Base-by-base conservation (phyloP, 257 asterid species). In the Nicotiana benthamiana region DNA sequence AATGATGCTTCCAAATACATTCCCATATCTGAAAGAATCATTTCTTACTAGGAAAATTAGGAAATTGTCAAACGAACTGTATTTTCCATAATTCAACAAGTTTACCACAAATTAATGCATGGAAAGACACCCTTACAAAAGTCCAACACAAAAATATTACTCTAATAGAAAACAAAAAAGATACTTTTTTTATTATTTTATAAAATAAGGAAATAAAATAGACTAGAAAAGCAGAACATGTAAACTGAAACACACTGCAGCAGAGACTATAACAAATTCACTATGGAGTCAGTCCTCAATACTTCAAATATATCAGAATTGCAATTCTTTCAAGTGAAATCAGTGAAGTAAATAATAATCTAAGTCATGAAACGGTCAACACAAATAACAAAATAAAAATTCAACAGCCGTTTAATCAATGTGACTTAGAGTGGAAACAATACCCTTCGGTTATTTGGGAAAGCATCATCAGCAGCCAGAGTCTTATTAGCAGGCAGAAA, bases 381-480 rank as follows among this genome's bases (percentile, higher is more conserved):
- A 46, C 62, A 64, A 85, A 11, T 16, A 76, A 81, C 64, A 83
- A 75, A 75, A 74, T 8, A 52, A 46, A 40, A 83, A 11, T 17
- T 17, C 66, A n/a, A 54, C 18, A 67, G 6, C 75, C 62, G 4
- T 16, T 34, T 28, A 77, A 77, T 72, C 80, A 75, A 79, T 43
- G 28, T 15, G 64, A 66, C 16, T 63, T 27, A 32, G 27, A 66
- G 61, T 24, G 17, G 76, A 81, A 85, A 2, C 53, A 54, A 26
- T 94, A 94, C 98, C 96, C 93, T 91, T 78, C 90, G 88, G 75
- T 89, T 89, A 81, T 84, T 89, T 6, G 88, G 90, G 70, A 87
- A 84, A 79, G 78, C 91, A 85, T 91, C 93, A 82, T 82, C 83
- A 36, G 86, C 79, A 24, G 7, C 97, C 80, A 83, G 79, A 85